A percentile compares a stretch with the other conserved stretches of the same genome.
phyloP scores from a whole-genome alignment of 2,329 filamentous ascomycete species.

The Monosporascus sp. region DNA sequence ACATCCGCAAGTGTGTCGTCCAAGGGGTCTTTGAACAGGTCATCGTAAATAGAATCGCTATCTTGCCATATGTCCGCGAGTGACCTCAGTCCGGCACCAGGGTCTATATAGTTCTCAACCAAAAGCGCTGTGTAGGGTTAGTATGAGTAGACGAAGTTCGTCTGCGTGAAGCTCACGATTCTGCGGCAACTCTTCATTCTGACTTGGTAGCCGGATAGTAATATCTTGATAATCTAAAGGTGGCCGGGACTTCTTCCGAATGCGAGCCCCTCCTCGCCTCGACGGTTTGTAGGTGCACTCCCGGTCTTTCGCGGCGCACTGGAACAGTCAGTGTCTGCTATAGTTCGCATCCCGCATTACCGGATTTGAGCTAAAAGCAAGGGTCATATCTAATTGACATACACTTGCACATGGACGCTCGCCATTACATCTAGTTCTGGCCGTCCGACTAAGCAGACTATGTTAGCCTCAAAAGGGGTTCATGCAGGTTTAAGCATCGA shows the following conservation, averaged over 20 bases:
- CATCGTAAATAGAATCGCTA: constrained; percentile 44
- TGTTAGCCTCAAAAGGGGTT: not conserved
- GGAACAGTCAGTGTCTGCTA: constrained; percentile 9
- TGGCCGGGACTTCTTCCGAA: constrained; percentile 33
- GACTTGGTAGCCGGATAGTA: constrained; percentile 19
- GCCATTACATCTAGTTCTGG: constrained; percentile 43
- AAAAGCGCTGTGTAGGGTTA: constrained; percentile 14
- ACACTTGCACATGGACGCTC: constrained; percentile 39
- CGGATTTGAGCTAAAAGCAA: not conserved
- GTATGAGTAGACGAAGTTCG: not conserved
- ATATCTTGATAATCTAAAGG: constrained; percentile 23
- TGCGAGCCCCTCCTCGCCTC: constrained; percentile 37
- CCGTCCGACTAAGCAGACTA: constrained; percentile 32
- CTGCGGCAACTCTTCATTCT: constrained; percentile 25
- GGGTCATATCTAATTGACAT: constrained; percentile 13
- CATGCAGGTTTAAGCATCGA: too few species aligned
- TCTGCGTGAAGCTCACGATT: constrained; percentile 20
- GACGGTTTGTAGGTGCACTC: constrained; percentile 40
- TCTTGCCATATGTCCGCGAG: constrained; percentile 40
- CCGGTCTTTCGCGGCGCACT: constrained; percentile 35
- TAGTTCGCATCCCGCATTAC: not conserved
- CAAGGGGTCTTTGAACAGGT: constrained; percentile 29
- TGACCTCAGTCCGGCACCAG: constrained; percentile 42
- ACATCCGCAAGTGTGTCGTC: constrained; percentile 9
- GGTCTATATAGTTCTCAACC: constrained; percentile 37